Base-by-base conservation (phyloP, 495 filamentous ascomycete species). In the Penicillium dipodomyicola region DNA sequence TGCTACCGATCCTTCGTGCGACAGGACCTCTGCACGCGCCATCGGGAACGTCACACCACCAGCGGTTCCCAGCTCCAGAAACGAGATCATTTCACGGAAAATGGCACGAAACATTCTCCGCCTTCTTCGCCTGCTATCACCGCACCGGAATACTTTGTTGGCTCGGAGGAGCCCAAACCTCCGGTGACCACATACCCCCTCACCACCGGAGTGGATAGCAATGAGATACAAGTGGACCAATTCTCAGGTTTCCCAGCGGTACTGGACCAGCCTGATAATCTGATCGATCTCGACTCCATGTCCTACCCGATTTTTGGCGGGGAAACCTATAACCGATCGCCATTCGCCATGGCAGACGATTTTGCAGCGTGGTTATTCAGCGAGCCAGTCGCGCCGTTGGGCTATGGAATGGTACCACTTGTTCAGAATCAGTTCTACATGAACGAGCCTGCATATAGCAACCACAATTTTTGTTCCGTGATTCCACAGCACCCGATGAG, bases 41-140 rank as follows among this genome's bases (percentile, higher is more conserved):
- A 98, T 77, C 87, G 89, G 67, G 94, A 97, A 68, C 85, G 94
- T 54, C 94, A 98, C 71, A 96, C 91, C n/a, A 92, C 91, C 57
- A 88, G 91, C 65, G 94, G 93, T 45, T 97, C 93, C 14, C 92
- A 96, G 71, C 77, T 97, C 49, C 92, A 92, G 74, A 87, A 92
- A 58, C 96, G 94, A 68, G 94, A 97, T 67, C 64, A 67, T 20
- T 77, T 77, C 23, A 50, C 58, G 10, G 57, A 65, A 22, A 61
- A 64, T 57, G 69, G 59, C 6, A 20, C 52, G 15, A 67, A 69
- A 40, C 45, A 54, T 14, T 64, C 61, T 9, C 62, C 67, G 8
- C 51, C 58, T 14, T 62, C 65, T 0, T 64, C 67, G 10, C 62
- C 63, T 0, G 60, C 62, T 25, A 62, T 65, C 41, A 68, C 61